Evolutionary conservation across 2,329 filamentous ascomycete species (phyloP).

Genomic region (Trichoderma sp.): DNA sequence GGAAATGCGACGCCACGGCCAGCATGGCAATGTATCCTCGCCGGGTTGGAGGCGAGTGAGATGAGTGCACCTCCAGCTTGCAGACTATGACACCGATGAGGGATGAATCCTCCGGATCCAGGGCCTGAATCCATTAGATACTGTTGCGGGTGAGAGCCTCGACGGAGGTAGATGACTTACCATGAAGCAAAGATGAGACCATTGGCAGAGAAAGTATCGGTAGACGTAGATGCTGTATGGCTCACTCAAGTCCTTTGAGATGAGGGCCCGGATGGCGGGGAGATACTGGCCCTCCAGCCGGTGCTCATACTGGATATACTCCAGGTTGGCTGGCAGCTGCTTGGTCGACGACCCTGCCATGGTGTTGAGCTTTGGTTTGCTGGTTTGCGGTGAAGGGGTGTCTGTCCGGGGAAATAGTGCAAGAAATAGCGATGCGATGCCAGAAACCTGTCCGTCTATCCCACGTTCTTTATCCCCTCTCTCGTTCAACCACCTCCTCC

Average conservation of each 20-base stretch:
- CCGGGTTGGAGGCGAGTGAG: slow-evolving; percentile 69
- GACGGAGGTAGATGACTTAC: slow-evolving; percentile 41
- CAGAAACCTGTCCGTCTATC: background rate
- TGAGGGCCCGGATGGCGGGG: slow-evolving; percentile 83
- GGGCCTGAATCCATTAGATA: slow-evolving; percentile 43
- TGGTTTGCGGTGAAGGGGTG: background rate
- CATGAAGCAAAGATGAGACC: slow-evolving; percentile 96
- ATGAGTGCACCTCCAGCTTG: slow-evolving; percentile 87
- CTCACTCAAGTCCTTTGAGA: slow-evolving; percentile 94
- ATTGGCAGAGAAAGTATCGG: slow-evolving; percentile 96
- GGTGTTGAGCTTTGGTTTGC: background rate
- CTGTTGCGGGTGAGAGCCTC: background rate
- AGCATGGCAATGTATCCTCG: slow-evolving; percentile 98
- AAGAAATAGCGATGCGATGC: background rate
- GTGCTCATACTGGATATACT: slow-evolving; percentile 62
- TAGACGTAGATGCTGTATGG: slow-evolving; percentile 99
- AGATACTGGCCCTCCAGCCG: slow-evolving; percentile 64
- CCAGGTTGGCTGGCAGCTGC: slow-evolving; percentile 46
- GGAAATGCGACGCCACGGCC: slow-evolving; percentile 76
- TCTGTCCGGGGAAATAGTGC: background rate
- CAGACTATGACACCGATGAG: slow-evolving; percentile 90
- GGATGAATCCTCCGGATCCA: slow-evolving; percentile 56
- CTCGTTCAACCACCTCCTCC: background rate
- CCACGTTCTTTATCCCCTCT: background rate
- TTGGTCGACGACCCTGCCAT: slow-evolving; percentile 37